Percentiles rank a stretch among this genome's conserved stretches.
Conservation (phyloP, 1,284 basidiomycete species). For the Gymnopus androsaceus region DNA sequence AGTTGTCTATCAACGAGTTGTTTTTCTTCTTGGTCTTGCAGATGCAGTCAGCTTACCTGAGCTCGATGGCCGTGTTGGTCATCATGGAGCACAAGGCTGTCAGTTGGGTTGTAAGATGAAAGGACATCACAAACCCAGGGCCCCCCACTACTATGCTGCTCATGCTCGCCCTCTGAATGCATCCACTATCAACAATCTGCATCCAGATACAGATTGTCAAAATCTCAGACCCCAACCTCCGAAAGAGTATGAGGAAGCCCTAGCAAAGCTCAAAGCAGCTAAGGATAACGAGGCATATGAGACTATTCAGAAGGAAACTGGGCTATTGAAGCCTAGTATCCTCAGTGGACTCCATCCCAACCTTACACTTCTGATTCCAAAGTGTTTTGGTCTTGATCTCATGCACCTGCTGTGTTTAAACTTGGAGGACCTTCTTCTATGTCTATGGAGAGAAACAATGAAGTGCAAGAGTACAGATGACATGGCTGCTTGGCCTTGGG, state of each 20-base stretch:
- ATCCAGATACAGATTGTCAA: slow-evolving; percentile 19
- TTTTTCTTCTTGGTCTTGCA: slow-evolving; percentile 29
- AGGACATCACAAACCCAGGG: slow-evolving; percentile 32
- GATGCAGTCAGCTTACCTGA: slow-evolving; percentile 24
- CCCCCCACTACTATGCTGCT: slow-evolving; percentile 35
- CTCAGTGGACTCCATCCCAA: slow-evolving; percentile 22
- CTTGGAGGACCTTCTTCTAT: slow-evolving; percentile 31
- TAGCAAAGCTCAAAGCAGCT: slow-evolving; percentile 14
- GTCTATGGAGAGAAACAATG: slow-evolving; percentile 33
- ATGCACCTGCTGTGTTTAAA: slow-evolving; percentile 39
- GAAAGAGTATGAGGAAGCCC: slow-evolving; percentile 17
- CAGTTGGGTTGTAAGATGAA: slow-evolving; percentile 31
- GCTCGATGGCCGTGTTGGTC: slow-evolving; percentile 36
- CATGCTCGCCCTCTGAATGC: slow-evolving; percentile 28
- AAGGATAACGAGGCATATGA: slow-evolving; percentile 19
- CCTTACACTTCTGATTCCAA: slow-evolving; percentile 26
- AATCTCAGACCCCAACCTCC: neutral
- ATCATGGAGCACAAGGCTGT: slow-evolving; percentile 36
- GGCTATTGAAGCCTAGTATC: slow-evolving; percentile 30
- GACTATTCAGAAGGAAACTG: slow-evolving; percentile 21
- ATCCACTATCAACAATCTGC: slow-evolving; percentile 27
- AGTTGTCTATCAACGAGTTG: slow-evolving; percentile 17
- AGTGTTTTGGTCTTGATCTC: slow-evolving; percentile 32
- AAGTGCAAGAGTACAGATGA: slow-evolving; percentile 22
- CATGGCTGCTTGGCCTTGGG: slow-evolving; percentile 36